Base-by-base conservation (phyloP, 257 asterid genomes). In the Solanum rostratum region DNA sequence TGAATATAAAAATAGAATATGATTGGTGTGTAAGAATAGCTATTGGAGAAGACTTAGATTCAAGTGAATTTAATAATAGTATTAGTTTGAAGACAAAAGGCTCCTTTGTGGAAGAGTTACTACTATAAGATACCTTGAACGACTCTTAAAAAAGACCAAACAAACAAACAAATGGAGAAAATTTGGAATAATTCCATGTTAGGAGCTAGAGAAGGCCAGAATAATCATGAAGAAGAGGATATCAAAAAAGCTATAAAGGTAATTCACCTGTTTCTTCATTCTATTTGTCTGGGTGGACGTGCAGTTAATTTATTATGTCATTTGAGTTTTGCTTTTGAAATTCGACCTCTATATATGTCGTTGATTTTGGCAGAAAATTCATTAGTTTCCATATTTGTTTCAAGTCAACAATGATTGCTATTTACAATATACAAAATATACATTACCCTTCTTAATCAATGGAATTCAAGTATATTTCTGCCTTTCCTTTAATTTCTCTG, bases 241-340 rank as follows among this genome's bases (percentile, higher is more conserved):
- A 10, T 57, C 10, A 30, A 15, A 33, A 49, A 70, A 70, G 12
- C 52, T 83, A 63, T 39, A 55, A 85, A 85, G 89, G 91, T 88
- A 86, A 46, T 30, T 22, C 55, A 76, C 4, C 12, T 5, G 7
- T 45, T 55, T 69, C 18, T 78, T 78, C 82, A 6, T 78, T 50
- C 18, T 27, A 9, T n/a, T 2, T 57, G 30, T n/a, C 3, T 10
- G 3, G 15, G 15, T 4, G 30, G 1, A 24, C 0, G 7, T 49
- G 4, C 3, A 8, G 37, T 45, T 74, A 2, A 14, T 45, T 43
- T 73, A 45, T 15, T 18, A 74, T 22, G 59, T 37, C 0, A 1
- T 69, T 69, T 41, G 29, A 46, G 20, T 74, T 49, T 8, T 1
- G 1, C 2, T 18, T 69, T 69, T 8, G 60, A 33, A 15, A 15